Evolutionary conservation across 2,329 filamentous ascomycete genomes (phyloP).

Genomic region (Curvularia sp.): DNA sequence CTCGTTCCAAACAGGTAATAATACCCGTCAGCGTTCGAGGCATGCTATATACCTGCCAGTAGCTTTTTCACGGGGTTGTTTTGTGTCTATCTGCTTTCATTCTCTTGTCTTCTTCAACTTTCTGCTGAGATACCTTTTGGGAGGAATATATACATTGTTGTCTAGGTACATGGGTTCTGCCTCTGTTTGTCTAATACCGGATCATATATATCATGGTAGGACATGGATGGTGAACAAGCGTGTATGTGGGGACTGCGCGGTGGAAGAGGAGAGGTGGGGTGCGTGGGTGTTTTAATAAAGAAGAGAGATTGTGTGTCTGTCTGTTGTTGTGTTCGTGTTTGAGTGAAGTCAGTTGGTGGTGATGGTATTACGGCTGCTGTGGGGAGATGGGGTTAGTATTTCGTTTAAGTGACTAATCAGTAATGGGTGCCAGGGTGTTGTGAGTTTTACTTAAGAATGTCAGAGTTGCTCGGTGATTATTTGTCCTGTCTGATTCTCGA

Average conservation of each 20-base stretch:
- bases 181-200: background rate
- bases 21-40: constrained; percentile 32
- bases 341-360: background rate
- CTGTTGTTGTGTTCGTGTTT: background rate
- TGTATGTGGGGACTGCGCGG: background rate
- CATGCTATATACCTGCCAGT: constrained; percentile 7
- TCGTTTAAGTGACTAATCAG: background rate
- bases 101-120: background rate
- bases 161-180: constrained; percentile 13
- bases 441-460: background rate
- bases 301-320: background rate
- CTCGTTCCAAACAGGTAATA: constrained; percentile 17
- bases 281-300: background rate
- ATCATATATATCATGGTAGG: background rate
- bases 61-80: constrained; percentile 10
- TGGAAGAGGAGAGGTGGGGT: background rate
- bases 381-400: background rate
- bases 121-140: constrained; percentile 20
- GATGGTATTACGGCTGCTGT: background rate
- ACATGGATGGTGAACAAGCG: background rate
- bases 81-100: background rate
- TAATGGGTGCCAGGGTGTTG: background rate
- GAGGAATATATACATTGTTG: constrained; percentile 20
- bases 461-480: background rate
- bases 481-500: background rate